Base-by-base conservation (phyloP, 106 monocot species). In the Allium sativum region DNA sequence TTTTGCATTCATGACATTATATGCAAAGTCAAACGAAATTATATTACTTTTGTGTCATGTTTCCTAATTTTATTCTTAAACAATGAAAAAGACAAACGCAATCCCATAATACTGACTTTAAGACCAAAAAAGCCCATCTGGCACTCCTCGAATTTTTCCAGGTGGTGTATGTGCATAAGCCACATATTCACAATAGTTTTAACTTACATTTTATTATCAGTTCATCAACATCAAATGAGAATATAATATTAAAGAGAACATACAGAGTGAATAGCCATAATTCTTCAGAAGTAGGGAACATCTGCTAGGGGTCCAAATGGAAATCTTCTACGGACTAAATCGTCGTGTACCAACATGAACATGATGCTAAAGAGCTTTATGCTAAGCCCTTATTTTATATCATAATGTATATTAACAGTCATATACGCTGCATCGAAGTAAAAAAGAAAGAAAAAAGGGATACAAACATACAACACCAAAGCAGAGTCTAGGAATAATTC, bases 301-400 rank as follows among this genome's bases (percentile, higher is more conserved):
- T 90, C 62, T 21, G 86, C 95, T 42, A 96, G 70, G 67, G 90
- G 95, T 0, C 95, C 90, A 18, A 96, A 90, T 3, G 95, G 90
- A 76, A 96, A 90, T 56, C 90, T 59, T 53, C 90, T 81, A 84
- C 90, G 95, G 48, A 96, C 90, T 52, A 96, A 61, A 0, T 90
- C 95, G 44, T 96, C 95, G 56, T 96, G 95, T 44, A 96, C 90
- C 73, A 96, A 96, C 95, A 96, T 90, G 62, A 90, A 96, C 8
- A 90, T 87, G 70, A 96, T 90, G 0, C 95, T 90, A 61, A 82
- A 90, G 6, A 96, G 72, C 13, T 90, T 96, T 66, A 96, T 96
- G 71, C 95, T 90, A 7, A 95, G 77, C 7, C 95, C 95, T 90
- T 95, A 67, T 83, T 18, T 58, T 0, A 52, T 52, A 3, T 0